Evolutionary conservation across 768 basidiomycete species (phyloP).

Genomic region (Tubosaeta sp.): DNA sequence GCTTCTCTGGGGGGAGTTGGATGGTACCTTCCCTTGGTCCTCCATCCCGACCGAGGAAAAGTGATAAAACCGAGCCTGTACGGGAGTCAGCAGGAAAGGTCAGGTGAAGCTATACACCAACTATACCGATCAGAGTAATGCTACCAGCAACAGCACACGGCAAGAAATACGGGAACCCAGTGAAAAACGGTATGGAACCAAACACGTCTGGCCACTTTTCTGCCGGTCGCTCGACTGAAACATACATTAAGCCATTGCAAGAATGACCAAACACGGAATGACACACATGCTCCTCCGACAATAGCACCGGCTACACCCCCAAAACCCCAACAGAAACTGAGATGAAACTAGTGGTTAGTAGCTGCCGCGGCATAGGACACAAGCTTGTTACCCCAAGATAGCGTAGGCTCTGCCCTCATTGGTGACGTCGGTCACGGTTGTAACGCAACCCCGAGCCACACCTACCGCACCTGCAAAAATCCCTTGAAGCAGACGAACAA

Average conservation of each 20-base stretch:
- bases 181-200: slow-evolving; percentile 60
- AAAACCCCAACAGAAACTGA: slow-evolving; percentile 91
- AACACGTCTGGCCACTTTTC: slow-evolving; percentile 83
- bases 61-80: slow-evolving; percentile 77
- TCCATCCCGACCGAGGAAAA: slow-evolving; percentile 89
- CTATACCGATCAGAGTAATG: slow-evolving; percentile 67
- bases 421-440: slow-evolving; percentile 82
- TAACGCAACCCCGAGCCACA: slow-evolving; percentile 85
- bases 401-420: slow-evolving; percentile 97
- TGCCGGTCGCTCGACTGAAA: slow-evolving; percentile 75
- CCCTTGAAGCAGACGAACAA: slow-evolving; percentile 84
- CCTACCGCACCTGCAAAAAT: slow-evolving; percentile 93
- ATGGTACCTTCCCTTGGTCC: slow-evolving; percentile 87
- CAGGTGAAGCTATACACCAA: background rate
- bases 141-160: slow-evolving; percentile 76
- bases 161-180: slow-evolving; percentile 83
- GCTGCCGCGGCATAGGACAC: background rate
- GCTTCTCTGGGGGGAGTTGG: slow-evolving; percentile 77
- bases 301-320: slow-evolving; percentile 92
- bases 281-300: slow-evolving; percentile 77
- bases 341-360: slow-evolving; percentile 1
- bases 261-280: background rate
- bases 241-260: slow-evolving; percentile 4
- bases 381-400: slow-evolving; percentile 62
- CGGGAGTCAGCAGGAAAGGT: background rate